phyloP scores from a whole-genome alignment of 2,329 filamentous ascomycete genomes.

The Colletotrichum sojae region DNA sequence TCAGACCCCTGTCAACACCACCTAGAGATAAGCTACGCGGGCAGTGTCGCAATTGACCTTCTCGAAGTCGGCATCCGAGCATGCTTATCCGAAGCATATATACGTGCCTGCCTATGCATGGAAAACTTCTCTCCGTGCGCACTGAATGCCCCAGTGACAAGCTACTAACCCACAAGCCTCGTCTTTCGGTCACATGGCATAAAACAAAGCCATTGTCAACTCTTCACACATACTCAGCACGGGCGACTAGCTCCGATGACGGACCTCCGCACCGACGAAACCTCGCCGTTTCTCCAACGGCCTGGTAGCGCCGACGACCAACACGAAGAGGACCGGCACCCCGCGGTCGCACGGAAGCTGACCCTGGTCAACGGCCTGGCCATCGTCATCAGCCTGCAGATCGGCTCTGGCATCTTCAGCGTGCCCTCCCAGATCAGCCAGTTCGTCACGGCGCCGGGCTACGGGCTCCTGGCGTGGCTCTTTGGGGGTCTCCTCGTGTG shows the following conservation, averaged over 20 bases:
- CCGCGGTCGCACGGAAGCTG: constrained; percentile 35
- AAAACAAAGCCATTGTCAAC: not conserved
- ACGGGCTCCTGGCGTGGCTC: constrained; percentile 58
- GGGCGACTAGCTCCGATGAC: constrained; percentile 24
- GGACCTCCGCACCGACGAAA: constrained; percentile 36
- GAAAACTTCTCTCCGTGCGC: not conserved
- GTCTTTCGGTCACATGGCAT: constrained; percentile 10
- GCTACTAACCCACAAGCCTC: not conserved
- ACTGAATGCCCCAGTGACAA: not conserved
- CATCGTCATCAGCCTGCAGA: constrained; percentile 61
- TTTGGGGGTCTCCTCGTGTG: constrained; percentile 60
- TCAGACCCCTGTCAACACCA: constrained; percentile 27
- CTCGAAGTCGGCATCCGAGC: constrained; percentile 35
- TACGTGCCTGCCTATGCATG: not conserved
- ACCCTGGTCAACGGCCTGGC: constrained; percentile 53
- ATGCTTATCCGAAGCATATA: constrained; percentile 3
- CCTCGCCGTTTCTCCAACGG: constrained; percentile 38
- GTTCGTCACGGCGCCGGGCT: constrained; percentile 58
- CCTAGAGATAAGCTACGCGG: constrained; percentile 29
- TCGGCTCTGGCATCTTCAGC: constrained; percentile 64
- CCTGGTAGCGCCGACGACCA: constrained; percentile 13
- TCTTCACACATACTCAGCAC: constrained; percentile 10
- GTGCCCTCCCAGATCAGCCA: constrained; percentile 58
- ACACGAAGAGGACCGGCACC: constrained; percentile 9
- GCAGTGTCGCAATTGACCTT: constrained; percentile 37